Base-by-base conservation (phyloP, 306 rosid species). In the Lathyrus oleraceus region DNA sequence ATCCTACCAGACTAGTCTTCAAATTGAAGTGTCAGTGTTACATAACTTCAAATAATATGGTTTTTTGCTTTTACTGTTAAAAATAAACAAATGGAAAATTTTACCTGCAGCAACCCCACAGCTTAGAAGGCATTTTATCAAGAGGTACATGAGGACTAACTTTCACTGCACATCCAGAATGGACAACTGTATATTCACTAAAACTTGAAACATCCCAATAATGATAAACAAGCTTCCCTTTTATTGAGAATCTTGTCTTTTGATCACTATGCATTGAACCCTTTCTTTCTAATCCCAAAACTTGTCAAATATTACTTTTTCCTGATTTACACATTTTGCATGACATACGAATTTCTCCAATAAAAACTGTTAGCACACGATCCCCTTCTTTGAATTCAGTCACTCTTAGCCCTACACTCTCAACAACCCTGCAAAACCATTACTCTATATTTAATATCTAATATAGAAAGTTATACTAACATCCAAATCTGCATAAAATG, bases 201-300 rank as follows among this genome's bases (percentile, higher is more conserved):
- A 94, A 94, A 83, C 98, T 94, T 63, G 98, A 94, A 76, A 94
- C 97, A 2, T 88, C 98, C 75, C 97, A 90, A 80, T 90, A 94
- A 71, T 94, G 98, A 78, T 85, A 94, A 66, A 94, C 12, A 13
- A 95, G 96, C 70, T 83, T 83, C 70, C 97, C 95, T 68, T 87
- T 87, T 70, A 90, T 38, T n/a, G 87, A 80, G 80, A 94, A 94
- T 54, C 98, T 88, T 1, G 98, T 94, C 81, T 75, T 87, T 76
- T 87, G 96, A 85, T 94, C 98, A 44, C 96, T 85, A 65, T 90
- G 98, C 98, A 94, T 94, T 58, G 88, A 49, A 64, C 98, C 98
- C 69, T 77, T 87, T 70, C 97, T 80, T 79, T 90, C 97, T 81
- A 94, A 77, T 30, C 98, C 96, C 69, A 94, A 79, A 76, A 83